Evolutionary conservation across 331 rosid species (phyloP).

Genomic region (Saraca asoca): DNA sequence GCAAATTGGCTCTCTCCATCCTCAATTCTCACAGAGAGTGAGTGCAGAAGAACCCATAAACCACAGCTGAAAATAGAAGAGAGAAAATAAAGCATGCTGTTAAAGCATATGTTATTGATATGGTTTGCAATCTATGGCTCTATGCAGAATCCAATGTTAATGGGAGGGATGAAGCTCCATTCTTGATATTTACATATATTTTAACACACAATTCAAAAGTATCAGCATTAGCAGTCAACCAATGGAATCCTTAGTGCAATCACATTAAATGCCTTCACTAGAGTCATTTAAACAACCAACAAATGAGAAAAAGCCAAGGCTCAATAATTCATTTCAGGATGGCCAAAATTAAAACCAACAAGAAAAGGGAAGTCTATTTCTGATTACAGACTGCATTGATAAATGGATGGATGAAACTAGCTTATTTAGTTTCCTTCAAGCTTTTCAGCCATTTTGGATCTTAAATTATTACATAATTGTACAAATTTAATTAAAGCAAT

Average conservation of each 20-base stretch:
- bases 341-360: background rate
- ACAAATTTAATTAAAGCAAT: too few relatives aligned
- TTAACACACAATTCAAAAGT: background rate
- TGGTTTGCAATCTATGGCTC: background rate
- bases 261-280: background rate
- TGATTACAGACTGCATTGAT: background rate
- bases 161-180: background rate
- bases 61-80: slow-evolving; percentile 71
- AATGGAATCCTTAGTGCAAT: background rate
- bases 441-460: background rate
- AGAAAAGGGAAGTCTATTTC: background rate
- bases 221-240: background rate
- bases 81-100: background rate
- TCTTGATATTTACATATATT: background rate
- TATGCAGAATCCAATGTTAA: background rate
- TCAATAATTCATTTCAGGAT: background rate
- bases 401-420: background rate
- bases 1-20: slow-evolving; percentile 91
- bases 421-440: background rate
- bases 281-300: background rate
- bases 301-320: background rate
- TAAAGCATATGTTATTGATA: background rate
- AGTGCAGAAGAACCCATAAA: slow-evolving; percentile 95
- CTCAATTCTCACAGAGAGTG: slow-evolving; percentile 83
- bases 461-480: background rate